phyloP scores from a whole-genome alignment of 495 filamentous ascomycete genomes.

The Rhizodiscina lignyota region DNA sequence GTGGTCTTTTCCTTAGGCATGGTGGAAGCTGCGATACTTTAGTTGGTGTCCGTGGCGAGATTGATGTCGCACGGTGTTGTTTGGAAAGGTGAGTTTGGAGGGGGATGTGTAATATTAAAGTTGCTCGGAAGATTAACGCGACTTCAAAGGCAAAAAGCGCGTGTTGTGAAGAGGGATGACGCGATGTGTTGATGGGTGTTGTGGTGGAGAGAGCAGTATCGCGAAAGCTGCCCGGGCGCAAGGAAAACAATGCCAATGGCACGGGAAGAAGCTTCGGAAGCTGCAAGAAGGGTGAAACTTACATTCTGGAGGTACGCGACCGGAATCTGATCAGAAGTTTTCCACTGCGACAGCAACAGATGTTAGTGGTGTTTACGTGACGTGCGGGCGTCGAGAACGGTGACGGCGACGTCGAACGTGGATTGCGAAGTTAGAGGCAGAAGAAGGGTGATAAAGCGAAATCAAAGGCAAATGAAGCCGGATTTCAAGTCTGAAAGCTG shows the following conservation, averaged over 20 bases:
- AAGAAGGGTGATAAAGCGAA: not conserved
- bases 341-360: no score
- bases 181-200: not conserved
- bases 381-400: not conserved
- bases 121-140: not conserved
- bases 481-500: not conserved
- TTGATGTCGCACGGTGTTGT: not conserved
- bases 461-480: not conserved
- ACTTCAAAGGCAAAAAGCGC: not conserved
- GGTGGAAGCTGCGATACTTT: constrained; percentile 15
- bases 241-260: no score
- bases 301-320: no score
- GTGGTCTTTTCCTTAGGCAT: constrained; percentile 62
- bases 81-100: not conserved
- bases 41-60: not conserved
- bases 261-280: not conserved
- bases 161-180: not conserved
- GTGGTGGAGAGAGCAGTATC: not conserved
- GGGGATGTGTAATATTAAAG: not conserved
- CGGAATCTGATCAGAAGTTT: no score
- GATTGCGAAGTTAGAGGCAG: not conserved
- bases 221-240: no score
- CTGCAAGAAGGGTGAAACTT: not conserved
- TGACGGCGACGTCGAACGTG: not conserved
- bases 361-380: no score